Base-by-base conservation (phyloP, 768 basidiomycete species). In the Suillus luteus region DNA sequence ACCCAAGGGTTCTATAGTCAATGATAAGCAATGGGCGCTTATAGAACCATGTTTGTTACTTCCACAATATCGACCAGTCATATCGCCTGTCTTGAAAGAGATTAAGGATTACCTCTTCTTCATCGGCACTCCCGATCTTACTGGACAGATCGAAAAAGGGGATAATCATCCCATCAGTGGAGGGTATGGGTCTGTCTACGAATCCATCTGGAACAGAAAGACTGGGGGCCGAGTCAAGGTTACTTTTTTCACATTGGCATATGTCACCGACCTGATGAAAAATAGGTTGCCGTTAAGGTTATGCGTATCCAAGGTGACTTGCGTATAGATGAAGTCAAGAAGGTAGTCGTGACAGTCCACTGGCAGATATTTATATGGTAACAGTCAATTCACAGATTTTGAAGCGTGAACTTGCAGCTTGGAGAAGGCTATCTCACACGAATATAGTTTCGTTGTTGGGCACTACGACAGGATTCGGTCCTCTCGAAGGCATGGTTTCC, bases 101-200 rank as follows among this genome's bases (percentile, higher is more conserved):
- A 38, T 55, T 8, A 38, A 55, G 3, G 4, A 38, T 7, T 55
- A 38, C 1, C n/a, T 38, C 14, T 37, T 38, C 5, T 38, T 0
- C 0, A 37, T 55, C 14, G 55, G 55, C 2, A 3, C 15, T 38
- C 37, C 37, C 1, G 55, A 55, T 5, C 37, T 55, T 17, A 38
- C 55, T 5, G 37, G 22, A 17, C 55, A 55, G 37, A 38, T 55
- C 3, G 4, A 51, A 51, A 27, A n/a, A 11, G 7, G 6, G 12
- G 5, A 6, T 2, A 6, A 22, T 14, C 0, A 24, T 48, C 5
- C 46, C 11, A 3, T 0, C 12, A 5, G 7, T 0, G 55, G 55
- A 38, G 55, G 55, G n/a, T 38, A 5, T 38, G 55, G 37, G 8
- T 12, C 1, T 38, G 37, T 55, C 4, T 38, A 38, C 5, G 14